Evolutionary conservation across 345 rosid genomes (phyloP), one percentile per base, ranked within the genome.

Genomic region (Conringia planisiliqua): DNA sequence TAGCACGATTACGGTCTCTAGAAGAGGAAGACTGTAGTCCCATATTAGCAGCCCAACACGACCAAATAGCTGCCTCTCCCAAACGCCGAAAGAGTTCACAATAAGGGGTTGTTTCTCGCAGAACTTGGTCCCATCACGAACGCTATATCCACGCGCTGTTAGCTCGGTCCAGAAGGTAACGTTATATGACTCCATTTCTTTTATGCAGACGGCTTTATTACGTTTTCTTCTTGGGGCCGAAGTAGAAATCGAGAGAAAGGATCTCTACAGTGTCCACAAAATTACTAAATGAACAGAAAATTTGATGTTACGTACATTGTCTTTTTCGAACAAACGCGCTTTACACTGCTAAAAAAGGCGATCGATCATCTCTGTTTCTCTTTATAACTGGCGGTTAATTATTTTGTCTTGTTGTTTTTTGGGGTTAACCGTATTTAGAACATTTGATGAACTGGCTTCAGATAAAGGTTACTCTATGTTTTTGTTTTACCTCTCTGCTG

Each of bases 1-100:
- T 13, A 67, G 26, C 6, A 78, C 20, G 46, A 66, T 60, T 8
- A 59, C 67, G 9, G 20, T 32, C 74, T 78, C 78, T 4, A 72
- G 64, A 42, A 26, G 51, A 11, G 81, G 81, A 50, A 72, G 70
- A 42, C 8, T n/a, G 27, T 78, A 78, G 3, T 78, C 78, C 81
- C 74, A 72, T 35, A 61, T 32, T 3, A 1, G 9, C 69, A 58
- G 2, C 39, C 78, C 74, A 0, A 0, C 0, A 3, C 0, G 2
- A 7, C 2, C 0, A 2, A 7, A 14, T 39, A 35, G 7, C 1
- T 29, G 38, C 36, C 8, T 60, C 52, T 78, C 81, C 81, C 78
- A 78, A 22, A 72, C 35, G 12, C 81, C 81, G 61, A 24, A 43
- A 32, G 78, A 78, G 48, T 7, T 58, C 20, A 66, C 56, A 33